These are phyloP conservation scores for Picea glauca DNA, from an alignment of 75 land plant species.

Conservation along the genomic window DNA sequence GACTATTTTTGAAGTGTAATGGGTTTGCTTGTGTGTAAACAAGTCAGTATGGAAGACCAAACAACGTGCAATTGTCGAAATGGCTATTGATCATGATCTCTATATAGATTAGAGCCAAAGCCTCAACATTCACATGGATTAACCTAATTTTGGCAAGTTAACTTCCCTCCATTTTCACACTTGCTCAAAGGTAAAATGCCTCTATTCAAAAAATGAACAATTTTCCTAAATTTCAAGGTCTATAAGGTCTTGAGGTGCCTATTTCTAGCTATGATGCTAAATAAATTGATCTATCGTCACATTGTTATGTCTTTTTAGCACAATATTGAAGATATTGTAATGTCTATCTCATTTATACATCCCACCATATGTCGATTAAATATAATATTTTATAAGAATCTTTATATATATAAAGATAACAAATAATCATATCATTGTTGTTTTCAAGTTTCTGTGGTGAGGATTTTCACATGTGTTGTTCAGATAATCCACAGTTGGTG, in stretches of 20 bases:
- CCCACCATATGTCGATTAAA: too few species aligned
- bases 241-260: neutral
- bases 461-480: too few species aligned
- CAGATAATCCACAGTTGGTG: too few species aligned
- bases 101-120: conserved; percentile 95
- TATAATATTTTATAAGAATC: too few species aligned
- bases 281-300: neutral
- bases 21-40: neutral
- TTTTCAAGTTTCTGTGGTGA: too few species aligned
- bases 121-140: conserved; percentile 95
- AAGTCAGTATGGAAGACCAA: conserved; percentile 99
- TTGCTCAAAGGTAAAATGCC: conserved; percentile 64
- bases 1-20: neutral
- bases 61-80: conserved; percentile 83
- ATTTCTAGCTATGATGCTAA: neutral
- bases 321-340: too few species aligned
- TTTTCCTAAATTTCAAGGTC: neutral
- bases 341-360: too few species aligned
- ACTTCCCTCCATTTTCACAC: conserved; percentile 94
- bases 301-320: too few species aligned
- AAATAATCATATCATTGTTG: too few species aligned
- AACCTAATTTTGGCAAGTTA: conserved; percentile 77
- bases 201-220: neutral
- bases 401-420: too few species aligned
- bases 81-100: conserved; percentile 94